Conservation (phyloP, 495 filamentous ascomycete species). For the Thermochaetoides thermophila region DNA sequence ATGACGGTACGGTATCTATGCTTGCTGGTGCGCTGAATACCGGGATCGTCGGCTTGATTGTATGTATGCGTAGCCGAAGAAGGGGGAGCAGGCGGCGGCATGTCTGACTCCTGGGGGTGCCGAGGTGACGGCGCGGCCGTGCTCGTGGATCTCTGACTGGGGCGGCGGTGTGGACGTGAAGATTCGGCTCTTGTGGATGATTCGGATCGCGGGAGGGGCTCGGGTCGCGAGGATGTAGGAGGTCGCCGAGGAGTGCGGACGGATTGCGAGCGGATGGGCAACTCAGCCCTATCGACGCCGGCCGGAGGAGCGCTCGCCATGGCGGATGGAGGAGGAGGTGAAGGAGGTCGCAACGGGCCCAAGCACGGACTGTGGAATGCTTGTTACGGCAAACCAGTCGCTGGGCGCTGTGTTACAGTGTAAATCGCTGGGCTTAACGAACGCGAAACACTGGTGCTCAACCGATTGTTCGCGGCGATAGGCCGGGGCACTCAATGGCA, state of each 20-base stretch:
- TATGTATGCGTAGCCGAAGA: constrained; percentile 32
- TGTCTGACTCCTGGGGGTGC: constrained; percentile 29
- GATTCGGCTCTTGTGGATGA: constrained; percentile 23
- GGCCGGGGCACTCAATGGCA: not conserved
- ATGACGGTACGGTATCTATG: constrained; percentile 67
- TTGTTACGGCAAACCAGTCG: constrained; percentile 1
- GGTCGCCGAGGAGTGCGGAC: constrained; percentile 19
- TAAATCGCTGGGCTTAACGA: not conserved
- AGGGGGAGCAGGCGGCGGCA: constrained; percentile 36
- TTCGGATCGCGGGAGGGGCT: constrained; percentile 19
- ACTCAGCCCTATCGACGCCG: constrained; percentile 17
- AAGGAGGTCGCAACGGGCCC: too few species aligned
- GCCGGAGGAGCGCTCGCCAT: constrained; percentile 19
- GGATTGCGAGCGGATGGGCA: constrained; percentile 23
- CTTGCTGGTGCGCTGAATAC: constrained; percentile 19
- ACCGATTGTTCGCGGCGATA: not conserved
- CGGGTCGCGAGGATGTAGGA: constrained; percentile 17
- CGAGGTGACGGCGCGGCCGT: constrained; percentile 10
- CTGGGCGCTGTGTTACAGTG: not conserved
- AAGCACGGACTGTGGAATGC: not conserved
- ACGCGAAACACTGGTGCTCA: constrained; percentile 1
- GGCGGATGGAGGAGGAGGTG: not conserved
- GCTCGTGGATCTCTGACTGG: constrained; percentile 19
- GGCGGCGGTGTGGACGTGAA: constrained; percentile 29
- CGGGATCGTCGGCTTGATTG: constrained; percentile 29